Percentiles rank a stretch among this genome's conserved stretches.
Conservation (phyloP, 495 filamentous ascomycete species). For the Aspergillus campestris region DNA sequence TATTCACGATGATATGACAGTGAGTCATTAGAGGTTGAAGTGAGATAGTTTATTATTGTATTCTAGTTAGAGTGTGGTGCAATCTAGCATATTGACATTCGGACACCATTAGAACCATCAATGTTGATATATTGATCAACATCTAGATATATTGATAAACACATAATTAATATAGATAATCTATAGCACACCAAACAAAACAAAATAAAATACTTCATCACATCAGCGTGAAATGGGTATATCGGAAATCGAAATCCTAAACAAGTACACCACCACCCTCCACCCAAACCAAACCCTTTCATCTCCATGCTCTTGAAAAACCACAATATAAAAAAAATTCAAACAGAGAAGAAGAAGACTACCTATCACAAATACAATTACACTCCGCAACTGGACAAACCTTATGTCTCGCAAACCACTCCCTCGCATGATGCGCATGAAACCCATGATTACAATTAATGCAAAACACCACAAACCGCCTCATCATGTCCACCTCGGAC, state of each 20-base stretch:
- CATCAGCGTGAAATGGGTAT: constrained; percentile 4
- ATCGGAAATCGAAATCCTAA: constrained; percentile 2
- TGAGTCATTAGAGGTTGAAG: too few relatives aligned
- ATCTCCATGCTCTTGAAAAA: neutral
- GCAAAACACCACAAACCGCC: constrained; percentile 66
- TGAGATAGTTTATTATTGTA: too few relatives aligned
- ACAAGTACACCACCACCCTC: too few relatives aligned
- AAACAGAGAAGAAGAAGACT: neutral
- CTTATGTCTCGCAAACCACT: constrained; percentile 75
- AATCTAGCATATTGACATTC: too few relatives aligned
- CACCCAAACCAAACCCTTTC: neutral
- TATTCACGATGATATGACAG: too few relatives aligned
- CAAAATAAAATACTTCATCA: too few relatives aligned
- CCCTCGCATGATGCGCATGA: constrained; percentile 77
- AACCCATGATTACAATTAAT: constrained; percentile 82
- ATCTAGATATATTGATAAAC: too few relatives aligned
- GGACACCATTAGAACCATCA: too few relatives aligned
- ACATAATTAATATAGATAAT: too few relatives aligned
- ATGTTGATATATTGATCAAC: too few relatives aligned
- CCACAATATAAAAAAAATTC: neutral
- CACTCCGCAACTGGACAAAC: constrained; percentile 90
- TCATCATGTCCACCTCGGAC: constrained; percentile 32
- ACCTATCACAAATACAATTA: constrained; percentile 64
- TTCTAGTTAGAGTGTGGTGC: too few relatives aligned
- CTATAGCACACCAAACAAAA: too few relatives aligned